Evolutionary conservation across 2,329 filamentous ascomycete genomes (phyloP), one percentile per base, ranked within the genome.

Genomic region (Diatrype stigma): DNA sequence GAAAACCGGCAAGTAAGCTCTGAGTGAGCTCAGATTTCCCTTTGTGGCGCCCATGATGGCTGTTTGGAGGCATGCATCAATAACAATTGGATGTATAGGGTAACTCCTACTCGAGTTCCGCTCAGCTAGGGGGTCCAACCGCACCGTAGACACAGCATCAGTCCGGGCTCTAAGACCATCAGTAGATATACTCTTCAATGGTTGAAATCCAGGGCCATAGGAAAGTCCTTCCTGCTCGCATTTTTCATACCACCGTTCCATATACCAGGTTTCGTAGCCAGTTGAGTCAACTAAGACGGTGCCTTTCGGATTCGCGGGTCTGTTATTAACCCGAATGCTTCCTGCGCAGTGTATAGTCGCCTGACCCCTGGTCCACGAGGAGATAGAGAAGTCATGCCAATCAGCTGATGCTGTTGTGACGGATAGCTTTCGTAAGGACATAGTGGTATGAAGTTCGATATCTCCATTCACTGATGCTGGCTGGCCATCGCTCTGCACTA

Each of bases 151-250:
- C 40, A 48, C 14, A 5, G 48, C 16, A 28, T 45, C 21, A 16
- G 5, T 44, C 19, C 42, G 16, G 12, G n/a, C 21, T 10, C 46
- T 42, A 26, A 17, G 45, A 30, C 51, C 49, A 42, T 57, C 50
- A 11, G 53, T 55, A 3, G 46, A 23, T 11, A 62, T 35, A 12
- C 46, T 46, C 10, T 42, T 52, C 3, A 63, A 42, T 1, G 53
- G 52, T 42, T 56, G 47, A 26, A 60, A 62, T 32, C 55, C 34
- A 0, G 54, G 51, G 1, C 59, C 61, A 42, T 57, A 62, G 26
- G 37, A 37, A 6, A 63, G 56, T 1, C 60, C 58, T 21, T 54
- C 50, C 22, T 52, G 26, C 2, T 8, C n/a, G 2, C 52, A 28
- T 35, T 56, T 57, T 2, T 52, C 38, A 38, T 35, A 35, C 34